Percentiles rank a stretch among this genome's conserved stretches.
phyloP scores from a whole-genome alignment of 352 stramenopile genomes.

The Globisporangium splendens region DNA sequence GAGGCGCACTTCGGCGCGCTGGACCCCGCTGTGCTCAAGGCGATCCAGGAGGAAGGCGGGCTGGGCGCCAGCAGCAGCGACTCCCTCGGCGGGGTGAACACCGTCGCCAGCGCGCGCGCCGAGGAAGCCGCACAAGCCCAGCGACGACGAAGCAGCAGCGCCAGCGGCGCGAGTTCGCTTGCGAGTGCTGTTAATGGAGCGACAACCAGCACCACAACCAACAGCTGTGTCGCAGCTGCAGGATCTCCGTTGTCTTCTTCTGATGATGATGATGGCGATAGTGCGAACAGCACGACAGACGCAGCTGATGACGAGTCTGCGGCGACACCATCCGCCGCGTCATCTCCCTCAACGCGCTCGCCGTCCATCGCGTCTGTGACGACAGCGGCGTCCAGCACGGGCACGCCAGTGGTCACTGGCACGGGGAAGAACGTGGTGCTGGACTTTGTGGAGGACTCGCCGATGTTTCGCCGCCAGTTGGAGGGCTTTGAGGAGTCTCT shows the following conservation, averaged over 20 bases:
- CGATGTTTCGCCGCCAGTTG: constrained; percentile 79
- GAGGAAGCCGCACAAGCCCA: constrained; percentile 10
- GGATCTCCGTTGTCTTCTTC: too few species aligned
- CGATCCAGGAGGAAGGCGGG: constrained; percentile 22
- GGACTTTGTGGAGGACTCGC: constrained; percentile 84
- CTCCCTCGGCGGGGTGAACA: constrained; percentile 14
- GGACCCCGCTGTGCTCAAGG: constrained; percentile 24
- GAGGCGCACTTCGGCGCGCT: constrained; percentile 45
- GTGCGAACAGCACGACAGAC: not conserved
- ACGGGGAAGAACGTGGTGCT: constrained; percentile 78
- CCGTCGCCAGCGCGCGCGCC: constrained; percentile 9
- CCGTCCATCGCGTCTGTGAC: constrained; percentile 13
- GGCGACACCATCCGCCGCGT: not conserved
- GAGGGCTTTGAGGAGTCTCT: constrained; percentile 81
- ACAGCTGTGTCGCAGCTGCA: not conserved
- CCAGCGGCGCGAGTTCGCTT: not conserved
- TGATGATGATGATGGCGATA: too few species aligned
- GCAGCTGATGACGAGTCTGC: not conserved
- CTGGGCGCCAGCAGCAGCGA: not conserved
- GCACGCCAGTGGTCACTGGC: constrained; percentile 22
- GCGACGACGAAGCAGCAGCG: constrained; percentile 4
- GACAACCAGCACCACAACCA: not conserved
- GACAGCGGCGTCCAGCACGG: constrained; percentile 9
- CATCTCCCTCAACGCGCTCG: not conserved
- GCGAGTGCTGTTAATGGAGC: not conserved